Percentiles rank a stretch among this genome's conserved stretches.
phyloP scores from a whole-genome alignment of 2,329 filamentous ascomycete genomes.

The Chaetomiaceae sp. region DNA sequence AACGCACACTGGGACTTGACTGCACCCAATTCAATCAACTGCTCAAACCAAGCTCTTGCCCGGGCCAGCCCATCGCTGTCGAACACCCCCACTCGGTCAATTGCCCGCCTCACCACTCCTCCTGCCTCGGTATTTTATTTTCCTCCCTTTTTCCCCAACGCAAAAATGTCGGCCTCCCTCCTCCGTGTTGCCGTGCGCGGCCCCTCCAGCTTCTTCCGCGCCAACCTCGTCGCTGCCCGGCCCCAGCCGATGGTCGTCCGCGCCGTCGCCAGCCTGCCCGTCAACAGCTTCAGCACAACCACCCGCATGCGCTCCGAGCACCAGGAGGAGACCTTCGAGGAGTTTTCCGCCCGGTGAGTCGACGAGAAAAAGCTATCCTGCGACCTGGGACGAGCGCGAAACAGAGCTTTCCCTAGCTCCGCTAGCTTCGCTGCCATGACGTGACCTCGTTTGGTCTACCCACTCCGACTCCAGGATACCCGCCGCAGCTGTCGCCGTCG shows the following conservation, averaged over 20 bases:
- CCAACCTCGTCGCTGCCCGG: constrained; percentile 55
- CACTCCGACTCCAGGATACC: constrained; percentile 2
- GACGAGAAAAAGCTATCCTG: constrained; percentile 1
- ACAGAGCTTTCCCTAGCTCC: constrained; percentile 19
- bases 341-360: constrained; percentile 92
- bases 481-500: constrained; percentile 5
- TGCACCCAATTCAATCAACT: constrained; percentile 23
- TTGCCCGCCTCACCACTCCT: constrained; percentile 19
- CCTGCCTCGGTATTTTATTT: constrained; percentile 11
- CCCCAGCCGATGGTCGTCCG: constrained; percentile 51
- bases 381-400: not conserved
- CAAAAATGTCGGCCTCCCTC: constrained; percentile 52
- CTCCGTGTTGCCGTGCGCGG: constrained; percentile 68
- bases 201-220: constrained; percentile 59
- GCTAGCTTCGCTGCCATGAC: constrained; percentile 14
- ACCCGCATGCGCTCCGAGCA: constrained; percentile 56
- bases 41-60: constrained; percentile 19
- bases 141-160: constrained; percentile 2
- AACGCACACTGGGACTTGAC: constrained; percentile 21
- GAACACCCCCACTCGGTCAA: constrained; percentile 18
- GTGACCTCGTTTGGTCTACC: constrained; percentile 7
- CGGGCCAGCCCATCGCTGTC: constrained; percentile 21
- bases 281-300: constrained; percentile 60
- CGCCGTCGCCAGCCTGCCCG: constrained; percentile 45
- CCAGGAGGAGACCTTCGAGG: constrained; percentile 96